Conservation (phyloP, 768 basidiomycete genomes). For the Mycena metata region DNA sequence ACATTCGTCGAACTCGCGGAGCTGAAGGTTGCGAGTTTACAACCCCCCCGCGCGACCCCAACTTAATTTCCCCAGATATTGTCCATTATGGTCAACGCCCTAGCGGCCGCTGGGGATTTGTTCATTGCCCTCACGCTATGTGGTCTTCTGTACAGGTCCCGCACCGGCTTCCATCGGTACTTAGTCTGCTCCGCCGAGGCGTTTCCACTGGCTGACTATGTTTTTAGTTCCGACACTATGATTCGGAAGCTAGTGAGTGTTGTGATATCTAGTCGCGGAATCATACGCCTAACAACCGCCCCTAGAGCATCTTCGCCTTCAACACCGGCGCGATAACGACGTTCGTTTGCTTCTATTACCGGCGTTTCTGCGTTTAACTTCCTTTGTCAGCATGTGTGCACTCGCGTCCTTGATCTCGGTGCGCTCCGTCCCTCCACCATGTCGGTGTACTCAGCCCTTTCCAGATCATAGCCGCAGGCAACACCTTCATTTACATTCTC, state of each 20-base stretch:
- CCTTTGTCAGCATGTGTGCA: conserved; percentile 63
- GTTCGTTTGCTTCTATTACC: conserved; percentile 37
- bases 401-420: conserved; percentile 68
- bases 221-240: conserved; percentile 60
- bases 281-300: background rate
- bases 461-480: conserved; percentile 62
- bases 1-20: conserved; percentile 51
- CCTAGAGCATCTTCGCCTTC: conserved; percentile 60
- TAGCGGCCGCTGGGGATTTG: conserved; percentile 61
- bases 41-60: too few species aligned
- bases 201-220: conserved; percentile 9
- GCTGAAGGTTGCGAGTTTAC: conserved; percentile 49
- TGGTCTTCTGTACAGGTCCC: conserved; percentile 56
- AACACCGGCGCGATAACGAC: conserved; percentile 59
- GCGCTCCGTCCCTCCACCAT: background rate
- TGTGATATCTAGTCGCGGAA: background rate
- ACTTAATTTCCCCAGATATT: conserved; percentile 45
- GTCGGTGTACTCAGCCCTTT: conserved; percentile 4
- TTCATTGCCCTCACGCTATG: conserved; percentile 61
- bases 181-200: conserved; percentile 6
- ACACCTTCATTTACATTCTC: conserved; percentile 67
- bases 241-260: conserved; percentile 58
- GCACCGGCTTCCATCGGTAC: conserved; percentile 64
- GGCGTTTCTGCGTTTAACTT: background rate
- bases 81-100: conserved; percentile 59